phyloP scores from a whole-genome alignment of 306 rosid genomes.

The Malus sieversii region DNA sequence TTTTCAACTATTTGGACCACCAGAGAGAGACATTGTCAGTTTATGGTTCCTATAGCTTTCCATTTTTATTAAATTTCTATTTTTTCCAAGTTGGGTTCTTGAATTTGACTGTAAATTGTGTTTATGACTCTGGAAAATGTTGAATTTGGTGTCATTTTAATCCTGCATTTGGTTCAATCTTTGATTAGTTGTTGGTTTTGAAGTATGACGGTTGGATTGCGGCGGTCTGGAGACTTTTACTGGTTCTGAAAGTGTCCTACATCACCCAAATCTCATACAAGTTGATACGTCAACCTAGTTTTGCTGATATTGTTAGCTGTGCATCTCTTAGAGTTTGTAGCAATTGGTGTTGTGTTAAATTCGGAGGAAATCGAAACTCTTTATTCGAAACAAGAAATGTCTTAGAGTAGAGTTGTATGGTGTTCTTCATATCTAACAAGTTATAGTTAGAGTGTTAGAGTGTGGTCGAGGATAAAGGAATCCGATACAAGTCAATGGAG shows the following conservation, averaged over 20 bases:
- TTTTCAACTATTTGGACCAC: slow-evolving; percentile 36
- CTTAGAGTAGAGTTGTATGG: slow-evolving; percentile 2
- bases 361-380: background rate
- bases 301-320: slow-evolving; percentile 1
- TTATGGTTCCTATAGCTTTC: slow-evolving; percentile 8
- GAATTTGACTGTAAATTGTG: slow-evolving; percentile 30
- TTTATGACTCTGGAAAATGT: background rate
- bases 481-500: slow-evolving; percentile 33
- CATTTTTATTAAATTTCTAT: slow-evolving; percentile 4
- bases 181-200: slow-evolving; percentile 22
- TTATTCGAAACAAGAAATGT: background rate
- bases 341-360: slow-evolving; percentile 18
- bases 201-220: slow-evolving; percentile 35
- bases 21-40: background rate
- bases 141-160: slow-evolving; percentile 24
- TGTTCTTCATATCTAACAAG: slow-evolving; percentile 22
- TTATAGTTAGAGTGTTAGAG: slow-evolving; percentile 3
- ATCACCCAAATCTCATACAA: slow-evolving; percentile 3
- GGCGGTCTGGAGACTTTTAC: slow-evolving; percentile 36
- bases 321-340: background rate
- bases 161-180: slow-evolving; percentile 19
- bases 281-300: slow-evolving; percentile 1
- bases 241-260: slow-evolving; percentile 15
- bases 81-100: slow-evolving; percentile 19
- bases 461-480: slow-evolving; percentile 6